Evolutionary conservation across 257 asterid genomes (phyloP).

Genomic region (Primulina eburnea): DNA sequence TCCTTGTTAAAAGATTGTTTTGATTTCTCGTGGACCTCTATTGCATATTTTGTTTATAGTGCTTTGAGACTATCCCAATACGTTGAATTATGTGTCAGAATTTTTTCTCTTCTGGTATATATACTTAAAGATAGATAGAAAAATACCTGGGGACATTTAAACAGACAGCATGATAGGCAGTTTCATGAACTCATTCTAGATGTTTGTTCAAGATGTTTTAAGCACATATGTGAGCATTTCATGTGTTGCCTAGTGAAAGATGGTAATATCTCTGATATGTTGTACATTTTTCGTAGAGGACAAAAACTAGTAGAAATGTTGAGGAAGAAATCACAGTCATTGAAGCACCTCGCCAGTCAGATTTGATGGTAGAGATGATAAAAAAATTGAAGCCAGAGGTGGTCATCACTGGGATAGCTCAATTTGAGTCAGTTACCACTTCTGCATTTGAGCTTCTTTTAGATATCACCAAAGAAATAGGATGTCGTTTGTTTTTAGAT

Average conservation of each 20-base stretch:
- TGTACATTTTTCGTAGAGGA: constrained; percentile 48
- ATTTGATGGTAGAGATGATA: not conserved
- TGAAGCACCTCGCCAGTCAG: not conserved
- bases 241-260: constrained; percentile 13
- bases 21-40: no score
- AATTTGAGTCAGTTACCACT: constrained; percentile 87
- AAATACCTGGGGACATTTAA: no score
- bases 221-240: constrained; percentile 1
- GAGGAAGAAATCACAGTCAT: constrained; percentile 65
- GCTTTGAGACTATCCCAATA: no score
- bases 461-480: constrained; percentile 17
- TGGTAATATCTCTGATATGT: constrained; percentile 27
- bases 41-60: no score
- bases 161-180: not conserved
- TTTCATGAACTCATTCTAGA: constrained; percentile 2
- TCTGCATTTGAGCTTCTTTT: constrained; percentile 82
- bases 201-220: no score
- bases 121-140: no score
- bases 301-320: constrained; percentile 35
- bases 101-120: no score
- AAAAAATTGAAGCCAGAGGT: not conserved
- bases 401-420: constrained; percentile 91
- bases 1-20: no score
- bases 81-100: no score
- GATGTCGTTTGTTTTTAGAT: not conserved